Conservation (phyloP, 768 basidiomycete genomes). For the Jaapia argillacea region DNA sequence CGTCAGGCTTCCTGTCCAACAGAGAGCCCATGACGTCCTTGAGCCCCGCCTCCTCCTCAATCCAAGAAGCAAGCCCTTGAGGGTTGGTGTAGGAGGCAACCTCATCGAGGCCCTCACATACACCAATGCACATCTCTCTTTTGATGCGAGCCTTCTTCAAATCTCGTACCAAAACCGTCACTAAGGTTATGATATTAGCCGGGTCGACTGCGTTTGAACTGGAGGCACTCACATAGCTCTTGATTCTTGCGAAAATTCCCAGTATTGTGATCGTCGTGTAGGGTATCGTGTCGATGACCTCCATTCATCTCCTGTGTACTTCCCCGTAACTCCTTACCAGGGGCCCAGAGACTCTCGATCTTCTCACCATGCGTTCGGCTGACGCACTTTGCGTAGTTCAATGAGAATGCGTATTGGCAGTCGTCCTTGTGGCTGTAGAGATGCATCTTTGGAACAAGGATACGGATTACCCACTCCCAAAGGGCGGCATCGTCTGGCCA, state of each 20-base stretch:
- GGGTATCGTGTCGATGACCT: conserved; percentile 10
- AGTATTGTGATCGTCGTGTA: conserved; percentile 5
- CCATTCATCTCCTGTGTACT: conserved; percentile 11
- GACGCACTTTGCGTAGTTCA: not conserved
- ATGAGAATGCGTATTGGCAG: not conserved
- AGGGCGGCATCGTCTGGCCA: not conserved
- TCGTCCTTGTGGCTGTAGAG: not conserved
- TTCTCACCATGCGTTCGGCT: conserved; percentile 18
- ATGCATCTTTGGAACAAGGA: not conserved
- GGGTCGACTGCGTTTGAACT: too few relatives aligned
- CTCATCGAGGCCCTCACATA: too few relatives aligned
- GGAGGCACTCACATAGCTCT: conserved; percentile 2
- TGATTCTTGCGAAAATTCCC: conserved; percentile 11
- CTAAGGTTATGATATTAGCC: too few relatives aligned
- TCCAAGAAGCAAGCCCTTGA: too few relatives aligned
- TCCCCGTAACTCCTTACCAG: conserved; percentile 8
- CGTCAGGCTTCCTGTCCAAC: too few relatives aligned
- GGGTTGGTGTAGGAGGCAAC: too few relatives aligned
- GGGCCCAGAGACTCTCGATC: conserved; percentile 17
- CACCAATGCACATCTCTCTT: too few relatives aligned
- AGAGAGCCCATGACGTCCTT: too few relatives aligned
- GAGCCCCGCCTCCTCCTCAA: too few relatives aligned
- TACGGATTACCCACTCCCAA: not conserved
- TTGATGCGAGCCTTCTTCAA: too few relatives aligned
- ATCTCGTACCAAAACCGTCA: too few relatives aligned